Percentiles rank a stretch among this genome's conserved stretches.
Conservation (phyloP, 768 basidiomycete species). For the Macrocybe gigantea region DNA sequence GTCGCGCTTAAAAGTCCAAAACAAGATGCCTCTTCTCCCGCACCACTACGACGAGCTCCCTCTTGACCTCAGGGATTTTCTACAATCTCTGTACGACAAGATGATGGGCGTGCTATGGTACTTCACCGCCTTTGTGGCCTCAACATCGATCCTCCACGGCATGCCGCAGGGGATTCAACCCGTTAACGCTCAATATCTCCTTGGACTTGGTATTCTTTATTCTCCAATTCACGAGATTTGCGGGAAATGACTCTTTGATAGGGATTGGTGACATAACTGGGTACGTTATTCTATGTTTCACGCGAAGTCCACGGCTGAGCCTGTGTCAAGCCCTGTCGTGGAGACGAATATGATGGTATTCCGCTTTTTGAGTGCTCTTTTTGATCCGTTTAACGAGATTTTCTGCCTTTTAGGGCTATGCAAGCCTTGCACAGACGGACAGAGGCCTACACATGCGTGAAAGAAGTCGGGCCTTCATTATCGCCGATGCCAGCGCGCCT, state of each 20-base stretch:
- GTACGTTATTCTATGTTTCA: slow-evolving; percentile 24
- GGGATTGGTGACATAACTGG: slow-evolving; percentile 75
- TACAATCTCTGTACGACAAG: slow-evolving; percentile 27
- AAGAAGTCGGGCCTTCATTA: slow-evolving; percentile 69
- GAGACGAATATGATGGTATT: slow-evolving; percentile 81
- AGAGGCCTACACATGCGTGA: slow-evolving; percentile 78
- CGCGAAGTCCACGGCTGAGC: slow-evolving; percentile 8
- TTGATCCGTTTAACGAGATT: neutral
- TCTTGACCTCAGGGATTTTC: slow-evolving; percentile 30
- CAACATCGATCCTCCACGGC: slow-evolving; percentile 23
- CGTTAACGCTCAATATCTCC: slow-evolving; percentile 41
- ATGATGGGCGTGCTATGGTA: slow-evolving; percentile 36
- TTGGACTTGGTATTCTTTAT: slow-evolving; percentile 44
- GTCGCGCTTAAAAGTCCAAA: slow-evolving; percentile 6
- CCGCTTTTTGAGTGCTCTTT: neutral
- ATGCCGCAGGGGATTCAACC: slow-evolving; percentile 20
- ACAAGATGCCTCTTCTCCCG: slow-evolving; percentile 27
- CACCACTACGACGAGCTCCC: slow-evolving; percentile 26
- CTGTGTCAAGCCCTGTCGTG: slow-evolving; percentile 53
- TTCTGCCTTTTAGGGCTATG: slow-evolving; percentile 50
- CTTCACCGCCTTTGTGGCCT: slow-evolving; percentile 36
- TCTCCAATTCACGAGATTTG: neutral
- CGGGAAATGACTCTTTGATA: slow-evolving; percentile 15
- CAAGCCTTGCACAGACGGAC: slow-evolving; percentile 56
- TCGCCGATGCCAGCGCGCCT: slow-evolving; percentile 54